These are phyloP conservation scores for Exobasidium rhododendri DNA, from an alignment of 1,284 basidiomycete species.

Conservation along the genomic window DNA sequence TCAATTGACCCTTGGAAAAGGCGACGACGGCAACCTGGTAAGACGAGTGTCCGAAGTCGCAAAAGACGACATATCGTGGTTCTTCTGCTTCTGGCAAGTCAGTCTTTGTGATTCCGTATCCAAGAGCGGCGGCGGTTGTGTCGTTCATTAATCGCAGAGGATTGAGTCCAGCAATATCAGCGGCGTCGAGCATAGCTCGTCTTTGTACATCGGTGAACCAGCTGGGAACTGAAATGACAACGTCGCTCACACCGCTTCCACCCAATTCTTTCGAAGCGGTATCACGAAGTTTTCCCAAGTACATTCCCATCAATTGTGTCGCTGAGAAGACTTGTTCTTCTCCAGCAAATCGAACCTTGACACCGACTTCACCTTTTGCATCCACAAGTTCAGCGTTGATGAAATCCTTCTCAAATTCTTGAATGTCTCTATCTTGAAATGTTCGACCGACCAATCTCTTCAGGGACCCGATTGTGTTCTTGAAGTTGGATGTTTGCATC, in stretches of 20 bases:
- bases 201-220: constrained; percentile 54
- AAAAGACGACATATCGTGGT: constrained; percentile 53
- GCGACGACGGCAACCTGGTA: constrained; percentile 54
- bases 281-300: constrained; percentile 52
- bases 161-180: constrained; percentile 53
- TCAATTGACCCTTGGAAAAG: constrained; percentile 54
- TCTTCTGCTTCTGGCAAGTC: constrained; percentile 52
- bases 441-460: constrained; percentile 52
- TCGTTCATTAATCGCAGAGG: constrained; percentile 53
- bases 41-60: constrained; percentile 53
- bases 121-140: constrained; percentile 52
- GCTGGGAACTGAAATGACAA: constrained; percentile 52
- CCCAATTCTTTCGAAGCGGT: constrained; percentile 49
- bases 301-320: constrained; percentile 54
- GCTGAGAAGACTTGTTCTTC: constrained; percentile 52
- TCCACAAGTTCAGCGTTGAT: constrained; percentile 54
- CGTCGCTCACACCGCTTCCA: constrained; percentile 49
- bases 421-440: constrained; percentile 46
- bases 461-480: constrained; percentile 54
- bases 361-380: constrained; percentile 51
- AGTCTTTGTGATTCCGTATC: constrained; percentile 55
- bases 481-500: constrained; percentile 54
- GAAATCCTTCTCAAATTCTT: constrained; percentile 51
- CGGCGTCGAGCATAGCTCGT: constrained; percentile 51
- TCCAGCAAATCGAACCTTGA: constrained; percentile 50